Conservation (phyloP, 2,329 filamentous ascomycete species). For the Penicillium expansum region DNA sequence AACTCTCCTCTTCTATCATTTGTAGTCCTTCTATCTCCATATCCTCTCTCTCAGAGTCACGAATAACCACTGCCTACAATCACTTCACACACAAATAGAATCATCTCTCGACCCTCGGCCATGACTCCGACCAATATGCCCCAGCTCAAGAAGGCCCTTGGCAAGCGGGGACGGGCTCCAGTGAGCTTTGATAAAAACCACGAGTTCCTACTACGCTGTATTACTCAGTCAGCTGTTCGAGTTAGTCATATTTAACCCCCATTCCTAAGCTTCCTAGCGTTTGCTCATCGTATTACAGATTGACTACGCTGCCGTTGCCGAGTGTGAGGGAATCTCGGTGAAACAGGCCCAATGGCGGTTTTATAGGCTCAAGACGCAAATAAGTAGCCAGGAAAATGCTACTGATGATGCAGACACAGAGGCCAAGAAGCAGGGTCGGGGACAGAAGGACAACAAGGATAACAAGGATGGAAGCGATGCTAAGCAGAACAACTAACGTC, state of each 20-base stretch:
- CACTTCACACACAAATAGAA: not conserved
- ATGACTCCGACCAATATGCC: not conserved
- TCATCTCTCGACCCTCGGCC: not conserved
- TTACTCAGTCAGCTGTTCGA: not conserved
- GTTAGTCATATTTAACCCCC: not conserved
- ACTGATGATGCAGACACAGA: not conserved
- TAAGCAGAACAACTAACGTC: not conserved
- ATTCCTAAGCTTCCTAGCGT: not conserved
- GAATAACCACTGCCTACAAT: not conserved
- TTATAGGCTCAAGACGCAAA: not conserved
- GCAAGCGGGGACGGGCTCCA: not conserved
- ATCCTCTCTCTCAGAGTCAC: not conserved
- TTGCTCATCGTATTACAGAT: not conserved
- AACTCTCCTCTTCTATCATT: not conserved
- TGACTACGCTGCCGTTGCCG: not conserved
- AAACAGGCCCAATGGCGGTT: not conserved
- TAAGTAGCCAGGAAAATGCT: not conserved
- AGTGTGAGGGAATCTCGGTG: not conserved
- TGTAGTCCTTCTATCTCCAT: too few relatives aligned
- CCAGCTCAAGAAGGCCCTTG: not conserved
- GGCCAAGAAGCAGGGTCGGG: not conserved
- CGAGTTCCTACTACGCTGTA: not conserved
- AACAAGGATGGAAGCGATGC: not conserved
- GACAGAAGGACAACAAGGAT: not conserved
- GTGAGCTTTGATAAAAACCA: not conserved